Evolutionary conservation across 768 basidiomycete species (phyloP), one percentile per base, ranked within the genome.

Genomic region (Mycena indigotica): DNA sequence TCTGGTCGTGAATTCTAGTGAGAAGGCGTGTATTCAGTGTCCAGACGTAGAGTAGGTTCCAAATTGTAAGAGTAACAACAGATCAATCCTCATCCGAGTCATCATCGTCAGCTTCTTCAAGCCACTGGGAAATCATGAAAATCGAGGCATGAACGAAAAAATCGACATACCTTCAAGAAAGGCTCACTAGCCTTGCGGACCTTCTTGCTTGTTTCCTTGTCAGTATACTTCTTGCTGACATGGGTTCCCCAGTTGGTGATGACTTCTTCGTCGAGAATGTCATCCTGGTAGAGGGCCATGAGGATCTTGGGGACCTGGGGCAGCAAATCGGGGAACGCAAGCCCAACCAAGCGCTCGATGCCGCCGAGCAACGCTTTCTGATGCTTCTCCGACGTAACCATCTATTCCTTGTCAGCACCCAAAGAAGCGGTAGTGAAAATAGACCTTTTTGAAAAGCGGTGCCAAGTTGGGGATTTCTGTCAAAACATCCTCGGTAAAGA

Each of bases 181-280:
- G 95, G 94, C 71, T 93, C 94, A 63, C 91, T 90, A 13, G 94
- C 94, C 79, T 95, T 96, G 66, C 95, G 82, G 51, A 99, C 95
- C 75, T 86, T 95, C 84, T 98, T 98, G 73, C 89, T 91, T 45
- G 84, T 89, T 25, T 98, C 95, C 75, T 90, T 94, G 74, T 96
- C 92, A 44, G 95, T 91, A 69, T 93, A 96, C 77, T 98, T 97
- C 81, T 91, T 96, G 75, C 89, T 92, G 69, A 95, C 93, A 65
- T 96, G 95, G 3, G 93, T 96, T 8, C 95, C 95, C 96, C 95
- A 98, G 61, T 95, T 86, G 10, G 80, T 85, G 50, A 95, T 79
- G 5, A 96, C 81, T 24, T 93, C 93, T 71, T 99, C 97, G 5
- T 98, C 95, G 52, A 99, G 76, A 17, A 98, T 78, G 65, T 98